Evolutionary conservation across 208 protist species (phyloP), one percentile per base, ranked within the genome.

Genomic region (Leishmania arabica): DNA sequence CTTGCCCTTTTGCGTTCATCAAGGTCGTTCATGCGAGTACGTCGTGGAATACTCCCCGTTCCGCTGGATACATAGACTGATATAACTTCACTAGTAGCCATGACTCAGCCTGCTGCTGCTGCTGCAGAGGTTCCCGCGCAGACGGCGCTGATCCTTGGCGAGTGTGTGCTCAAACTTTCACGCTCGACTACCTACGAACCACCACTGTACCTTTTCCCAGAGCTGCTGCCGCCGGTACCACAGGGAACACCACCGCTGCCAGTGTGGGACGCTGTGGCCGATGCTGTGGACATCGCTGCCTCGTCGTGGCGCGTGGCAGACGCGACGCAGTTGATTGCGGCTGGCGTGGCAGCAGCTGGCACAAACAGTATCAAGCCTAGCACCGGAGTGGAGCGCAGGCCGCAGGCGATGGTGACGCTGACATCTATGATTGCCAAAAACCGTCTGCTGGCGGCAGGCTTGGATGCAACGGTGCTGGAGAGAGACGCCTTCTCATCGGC

Each of bases 171-270:
- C 37, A 84, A 77, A 40, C 85, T 97, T 34, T 85, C 80, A 11
- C 92, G 88, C 56, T 53, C 88, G 13, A 91, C 89, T 21, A 89
- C 86, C 42, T 97, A 96, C 75, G 92, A 97, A 86, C 95, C 95
- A 2, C 95, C 95, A 53, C 82, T 96, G 65, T 97, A 97, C 81
- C 88, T 97, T 4, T 96, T 96, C 72, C 95, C 91, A 2, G 92
- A 97, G 83, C 77, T 97, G 69, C 85, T 97, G 53, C 87, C 89
- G 68, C 84, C 84, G 75, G 95, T 95, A 3, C 90, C 92, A 37
- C 86, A 95, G 78, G 91, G 90, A 27, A 92, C 88, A 9, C 78
- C 91, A 8, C 87, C 89, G 37, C 51, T 93, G 15, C 82, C 84
- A 47, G 91, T 93, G 17, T 93, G 93, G 89, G 95, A 97, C 68